A percentile compares a stretch with the other conserved stretches of the same genome.
Evolutionary conservation across 2,329 filamentous ascomycete species (phyloP).

Genomic region (Aspergillus fructus): DNA sequence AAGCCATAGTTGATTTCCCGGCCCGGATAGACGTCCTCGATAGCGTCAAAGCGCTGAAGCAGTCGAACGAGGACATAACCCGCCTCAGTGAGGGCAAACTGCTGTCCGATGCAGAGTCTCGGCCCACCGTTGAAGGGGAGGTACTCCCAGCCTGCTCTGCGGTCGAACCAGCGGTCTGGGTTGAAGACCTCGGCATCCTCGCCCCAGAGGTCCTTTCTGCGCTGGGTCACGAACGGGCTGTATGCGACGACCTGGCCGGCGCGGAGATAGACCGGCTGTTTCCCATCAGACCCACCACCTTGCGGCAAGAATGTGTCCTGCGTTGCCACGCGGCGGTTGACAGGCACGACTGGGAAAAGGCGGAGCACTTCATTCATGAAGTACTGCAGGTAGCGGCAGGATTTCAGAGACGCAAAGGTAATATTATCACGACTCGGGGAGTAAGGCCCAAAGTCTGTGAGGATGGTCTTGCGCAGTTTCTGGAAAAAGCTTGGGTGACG

Average conservation of each 20-base stretch:
- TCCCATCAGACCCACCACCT: conserved; percentile 62
- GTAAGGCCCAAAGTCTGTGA: conserved; percentile 22
- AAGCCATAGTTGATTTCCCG: conserved; percentile 21
- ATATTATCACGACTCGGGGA: conserved; percentile 18
- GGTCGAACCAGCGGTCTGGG: conserved; percentile 71
- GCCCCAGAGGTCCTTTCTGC: conserved; percentile 55
- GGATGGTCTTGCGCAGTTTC: conserved; percentile 18
- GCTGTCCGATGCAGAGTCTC: conserved; percentile 74
- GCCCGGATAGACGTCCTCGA: conserved; percentile 45
- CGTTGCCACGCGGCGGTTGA: conserved; percentile 43
- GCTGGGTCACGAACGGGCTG: conserved; percentile 70
- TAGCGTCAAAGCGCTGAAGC: conserved; percentile 67
- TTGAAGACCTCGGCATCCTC: conserved; percentile 54
- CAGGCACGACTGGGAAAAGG: conserved; percentile 47
- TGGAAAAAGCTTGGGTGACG: conserved; percentile 18
- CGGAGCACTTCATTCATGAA: conserved; percentile 44
- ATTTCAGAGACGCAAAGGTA: conserved; percentile 45
- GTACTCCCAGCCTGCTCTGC: conserved; percentile 65
- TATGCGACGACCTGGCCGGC: conserved; percentile 68
- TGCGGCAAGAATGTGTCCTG: conserved; percentile 45
- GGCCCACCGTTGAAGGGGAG: conserved; percentile 75
- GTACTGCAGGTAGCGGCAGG: conserved; percentile 39
- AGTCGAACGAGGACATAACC: conserved; percentile 68
- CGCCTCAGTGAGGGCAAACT: conserved; percentile 73
- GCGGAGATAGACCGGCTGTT: conserved; percentile 62